Conservation (phyloP, 1,284 basidiomycete genomes). For the Moesziomyces aphidis region DNA sequence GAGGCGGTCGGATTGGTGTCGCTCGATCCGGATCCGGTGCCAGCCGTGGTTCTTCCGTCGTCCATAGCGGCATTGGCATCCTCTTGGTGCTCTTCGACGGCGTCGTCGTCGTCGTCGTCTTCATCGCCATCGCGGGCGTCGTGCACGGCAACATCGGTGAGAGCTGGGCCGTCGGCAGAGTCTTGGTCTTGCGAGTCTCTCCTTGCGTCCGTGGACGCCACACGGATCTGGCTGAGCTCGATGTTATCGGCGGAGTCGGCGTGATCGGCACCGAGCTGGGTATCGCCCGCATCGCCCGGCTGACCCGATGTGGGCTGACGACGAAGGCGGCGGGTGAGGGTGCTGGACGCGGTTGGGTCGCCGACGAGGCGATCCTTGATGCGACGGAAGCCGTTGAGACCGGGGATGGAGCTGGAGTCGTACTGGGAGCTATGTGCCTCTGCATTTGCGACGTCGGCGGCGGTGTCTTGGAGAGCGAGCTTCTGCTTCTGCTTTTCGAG, state of each 20-base stretch:
- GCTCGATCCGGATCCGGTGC: conserved; percentile 45
- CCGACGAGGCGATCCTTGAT: conserved; percentile 46
- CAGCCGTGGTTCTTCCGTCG: conserved; percentile 48
- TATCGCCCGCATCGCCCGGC: conserved; percentile 11
- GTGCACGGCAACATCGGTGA: conserved; percentile 20
- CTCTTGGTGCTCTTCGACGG: conserved; percentile 10
- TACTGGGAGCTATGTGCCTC: conserved; percentile 41
- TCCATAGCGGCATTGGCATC: conserved; percentile 22
- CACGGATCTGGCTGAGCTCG: conserved; percentile 40
- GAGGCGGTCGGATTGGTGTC: conserved; percentile 58
- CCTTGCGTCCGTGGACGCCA: conserved; percentile 10
- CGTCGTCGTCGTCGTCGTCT: neutral
- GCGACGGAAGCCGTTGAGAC: conserved; percentile 45
- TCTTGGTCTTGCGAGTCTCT: conserved; percentile 1
- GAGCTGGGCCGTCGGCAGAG: conserved; percentile 4
- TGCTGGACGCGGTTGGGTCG: conserved; percentile 22
- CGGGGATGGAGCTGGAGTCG: conserved; percentile 47
- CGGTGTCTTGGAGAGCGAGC: conserved; percentile 27
- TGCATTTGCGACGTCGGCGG: conserved; percentile 18
- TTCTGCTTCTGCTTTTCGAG: conserved; percentile 46
- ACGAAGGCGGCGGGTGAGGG: conserved; percentile 34
- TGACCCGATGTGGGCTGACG: conserved; percentile 16
- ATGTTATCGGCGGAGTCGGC: conserved; percentile 27
- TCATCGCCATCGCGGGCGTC: conserved; percentile 10
- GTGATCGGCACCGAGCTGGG: conserved; percentile 4